These are phyloP conservation scores for Eragrostis curvula DNA, from an alignment of 176 grass and related monocot genomes.

Conservation along the genomic window DNA sequence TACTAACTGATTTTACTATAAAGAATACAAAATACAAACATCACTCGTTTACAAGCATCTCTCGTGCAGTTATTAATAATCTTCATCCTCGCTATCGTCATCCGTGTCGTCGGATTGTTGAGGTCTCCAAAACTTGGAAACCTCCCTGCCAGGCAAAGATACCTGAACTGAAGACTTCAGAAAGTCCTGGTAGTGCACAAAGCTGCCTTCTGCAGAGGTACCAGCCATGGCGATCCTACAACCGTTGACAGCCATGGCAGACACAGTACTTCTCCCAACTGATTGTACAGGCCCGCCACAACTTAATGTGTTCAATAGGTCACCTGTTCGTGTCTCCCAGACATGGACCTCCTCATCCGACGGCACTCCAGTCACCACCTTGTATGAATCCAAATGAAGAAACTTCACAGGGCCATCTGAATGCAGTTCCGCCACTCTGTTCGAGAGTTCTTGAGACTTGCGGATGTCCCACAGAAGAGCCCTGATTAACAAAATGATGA, in stretches of 20 bases:
- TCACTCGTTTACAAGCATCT: slow-evolving; percentile 11
- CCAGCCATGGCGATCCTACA: slow-evolving; percentile 62
- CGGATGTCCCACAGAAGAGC: slow-evolving; percentile 90
- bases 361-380: slow-evolving; percentile 69
- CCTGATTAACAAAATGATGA: slow-evolving; percentile 49
- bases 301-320: slow-evolving; percentile 62
- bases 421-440: slow-evolving; percentile 64
- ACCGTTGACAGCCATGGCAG: slow-evolving; percentile 72
- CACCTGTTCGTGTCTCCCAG: slow-evolving; percentile 57
- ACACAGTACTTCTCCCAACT: slow-evolving; percentile 22
- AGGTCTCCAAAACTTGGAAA: slow-evolving; percentile 71
- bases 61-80: not conserved
- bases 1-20: not conserved
- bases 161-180: slow-evolving; percentile 46
- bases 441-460: slow-evolving; percentile 57
- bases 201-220: slow-evolving; percentile 27
- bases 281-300: slow-evolving; percentile 37
- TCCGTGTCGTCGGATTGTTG: not conserved
- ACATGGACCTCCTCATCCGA: slow-evolving; percentile 56
- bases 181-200: slow-evolving; percentile 67
- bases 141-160: slow-evolving; percentile 41
- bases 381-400: slow-evolving; percentile 88
- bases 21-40: not conserved
- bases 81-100: slow-evolving; percentile 3
- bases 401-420: slow-evolving; percentile 61